Conservation (phyloP, 2,329 filamentous ascomycete species). For the Botrytis fragariae region DNA sequence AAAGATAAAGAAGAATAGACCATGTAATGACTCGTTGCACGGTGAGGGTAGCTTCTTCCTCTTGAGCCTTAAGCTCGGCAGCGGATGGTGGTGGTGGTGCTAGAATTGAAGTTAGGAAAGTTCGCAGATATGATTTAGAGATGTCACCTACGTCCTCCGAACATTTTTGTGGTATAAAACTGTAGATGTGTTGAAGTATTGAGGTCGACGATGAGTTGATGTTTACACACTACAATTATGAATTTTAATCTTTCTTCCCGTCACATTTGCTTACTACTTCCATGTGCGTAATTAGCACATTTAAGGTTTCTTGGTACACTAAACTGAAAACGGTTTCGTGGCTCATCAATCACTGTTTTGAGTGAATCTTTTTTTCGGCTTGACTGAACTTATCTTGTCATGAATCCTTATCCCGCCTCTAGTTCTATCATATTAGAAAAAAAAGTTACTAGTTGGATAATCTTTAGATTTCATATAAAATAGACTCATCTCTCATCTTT, state of each 20-base stretch:
- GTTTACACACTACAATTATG: slow-evolving; percentile 14
- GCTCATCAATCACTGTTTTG: not conserved
- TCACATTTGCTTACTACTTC: not conserved
- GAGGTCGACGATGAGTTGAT: slow-evolving; percentile 2
- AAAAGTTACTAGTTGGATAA: not conserved
- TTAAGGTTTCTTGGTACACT: not conserved
- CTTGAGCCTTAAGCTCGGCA: slow-evolving; percentile 68
- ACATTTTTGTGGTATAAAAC: slow-evolving; percentile 48
- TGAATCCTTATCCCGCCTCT: not conserved
- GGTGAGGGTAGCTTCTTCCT: slow-evolving; percentile 64
- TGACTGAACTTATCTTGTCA: slow-evolving; percentile 4
- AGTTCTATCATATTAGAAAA: not conserved
- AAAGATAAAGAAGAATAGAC: slow-evolving; percentile 70
- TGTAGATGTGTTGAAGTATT: slow-evolving; percentile 14
- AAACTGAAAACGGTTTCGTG: not conserved
- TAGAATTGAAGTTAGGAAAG: slow-evolving; percentile 15
- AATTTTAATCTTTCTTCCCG: slow-evolving; percentile 10
- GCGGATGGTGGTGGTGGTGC: slow-evolving; percentile 66
- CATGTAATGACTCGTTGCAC: slow-evolving; percentile 66
- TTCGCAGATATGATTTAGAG: slow-evolving; percentile 8
- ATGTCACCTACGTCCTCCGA: slow-evolving; percentile 56
- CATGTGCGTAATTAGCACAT: slow-evolving; percentile 3
- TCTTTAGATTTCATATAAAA: not conserved
- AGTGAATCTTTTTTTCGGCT: not conserved
- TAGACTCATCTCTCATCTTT: not conserved